Conservation (phyloP, 2,329 filamentous ascomycete species). For the Ascochyta viciae-villosae region DNA sequence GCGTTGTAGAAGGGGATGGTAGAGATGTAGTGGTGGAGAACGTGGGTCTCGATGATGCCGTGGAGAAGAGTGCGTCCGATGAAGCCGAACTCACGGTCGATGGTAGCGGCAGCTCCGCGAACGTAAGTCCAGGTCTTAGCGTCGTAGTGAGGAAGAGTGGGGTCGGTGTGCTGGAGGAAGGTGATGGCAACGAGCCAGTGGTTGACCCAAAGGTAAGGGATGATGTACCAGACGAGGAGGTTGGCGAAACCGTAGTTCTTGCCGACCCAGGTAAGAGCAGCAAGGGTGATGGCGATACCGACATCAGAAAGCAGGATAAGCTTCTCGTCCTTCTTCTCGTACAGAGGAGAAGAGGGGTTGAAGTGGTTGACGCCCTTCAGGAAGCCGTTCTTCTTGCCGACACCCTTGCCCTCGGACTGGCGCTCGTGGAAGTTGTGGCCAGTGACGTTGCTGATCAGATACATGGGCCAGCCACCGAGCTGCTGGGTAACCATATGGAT, state of each 20-base stretch:
- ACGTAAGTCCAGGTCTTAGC: constrained; percentile 88
- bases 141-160: constrained; percentile 90
- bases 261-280: constrained; percentile 71
- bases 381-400: constrained; percentile 86
- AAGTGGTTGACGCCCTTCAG: constrained; percentile 93
- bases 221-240: constrained; percentile 90
- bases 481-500: constrained; percentile 81
- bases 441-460: constrained; percentile 89
- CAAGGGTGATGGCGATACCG: constrained; percentile 68
- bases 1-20: constrained; percentile 97
- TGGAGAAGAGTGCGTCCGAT: constrained; percentile 89
- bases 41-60: constrained; percentile 97
- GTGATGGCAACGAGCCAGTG: constrained; percentile 99
- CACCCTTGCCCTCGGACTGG: constrained; percentile 90
- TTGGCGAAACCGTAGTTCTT: constrained; percentile 84
- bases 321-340: constrained; percentile 88
- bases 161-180: constrained; percentile 96
- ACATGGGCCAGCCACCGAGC: constrained; percentile 90
- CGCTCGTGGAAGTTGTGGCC: constrained; percentile 94
- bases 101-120: constrained; percentile 91
- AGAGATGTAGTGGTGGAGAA: constrained; percentile 96
- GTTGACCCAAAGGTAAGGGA: constrained; percentile 97
- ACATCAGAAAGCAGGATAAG: constrained; percentile 87
- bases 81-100: constrained; percentile 97
- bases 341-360: constrained; percentile 84